A percentile compares a stretch with the other conserved stretches of the same genome.
Evolutionary conservation across 2,329 filamentous ascomycete species (phyloP).

Genomic region (Erysiphe pulchra): DNA sequence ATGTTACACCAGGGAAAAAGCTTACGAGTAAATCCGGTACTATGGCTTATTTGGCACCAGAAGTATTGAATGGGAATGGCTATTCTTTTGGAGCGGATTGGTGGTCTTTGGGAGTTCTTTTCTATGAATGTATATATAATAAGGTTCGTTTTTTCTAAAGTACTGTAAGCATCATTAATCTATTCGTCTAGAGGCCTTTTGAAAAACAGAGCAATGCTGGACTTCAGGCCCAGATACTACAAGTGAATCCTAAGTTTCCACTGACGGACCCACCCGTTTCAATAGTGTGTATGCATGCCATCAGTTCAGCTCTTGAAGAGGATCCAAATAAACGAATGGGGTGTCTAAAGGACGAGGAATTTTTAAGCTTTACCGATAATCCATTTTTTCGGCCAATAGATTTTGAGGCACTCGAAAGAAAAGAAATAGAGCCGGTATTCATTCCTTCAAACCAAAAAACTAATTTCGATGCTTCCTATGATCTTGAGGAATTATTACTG

Average conservation of each 20-base stretch:
- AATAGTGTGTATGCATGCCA: constrained; percentile 67
- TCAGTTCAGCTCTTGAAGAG: constrained; percentile 57
- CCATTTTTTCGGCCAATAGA: constrained; percentile 75
- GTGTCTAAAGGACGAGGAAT: constrained; percentile 28
- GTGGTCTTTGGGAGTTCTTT: constrained; percentile 96
- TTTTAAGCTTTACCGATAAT: constrained; percentile 64
- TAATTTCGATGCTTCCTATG: constrained; percentile 96
- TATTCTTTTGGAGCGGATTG: constrained; percentile 85
- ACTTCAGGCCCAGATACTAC: constrained; percentile 56
- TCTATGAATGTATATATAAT: constrained; percentile 98
- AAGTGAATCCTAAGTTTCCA: constrained; percentile 65
- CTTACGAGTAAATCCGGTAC: constrained; percentile 94
- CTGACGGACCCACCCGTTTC: constrained; percentile 79
- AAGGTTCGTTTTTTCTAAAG: constrained; percentile 30
- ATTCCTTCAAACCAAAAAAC: constrained; percentile 90
- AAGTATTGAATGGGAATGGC: constrained; percentile 76
- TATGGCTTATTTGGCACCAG: constrained; percentile 79
- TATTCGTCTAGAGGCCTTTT: constrained; percentile 46
- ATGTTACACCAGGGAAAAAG: constrained; percentile 57
- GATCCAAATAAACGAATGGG: constrained; percentile 65
- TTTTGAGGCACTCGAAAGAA: constrained; percentile 61
- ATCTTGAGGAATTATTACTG: constrained; percentile 74
- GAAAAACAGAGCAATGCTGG: constrained; percentile 68
- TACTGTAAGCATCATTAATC: too few relatives aligned
- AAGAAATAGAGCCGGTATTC: constrained; percentile 77